These are phyloP conservation scores for Monilinia vaccinii-corymbosi DNA, from an alignment of 2,329 filamentous ascomycete genomes.

Conservation along the genomic window DNA sequence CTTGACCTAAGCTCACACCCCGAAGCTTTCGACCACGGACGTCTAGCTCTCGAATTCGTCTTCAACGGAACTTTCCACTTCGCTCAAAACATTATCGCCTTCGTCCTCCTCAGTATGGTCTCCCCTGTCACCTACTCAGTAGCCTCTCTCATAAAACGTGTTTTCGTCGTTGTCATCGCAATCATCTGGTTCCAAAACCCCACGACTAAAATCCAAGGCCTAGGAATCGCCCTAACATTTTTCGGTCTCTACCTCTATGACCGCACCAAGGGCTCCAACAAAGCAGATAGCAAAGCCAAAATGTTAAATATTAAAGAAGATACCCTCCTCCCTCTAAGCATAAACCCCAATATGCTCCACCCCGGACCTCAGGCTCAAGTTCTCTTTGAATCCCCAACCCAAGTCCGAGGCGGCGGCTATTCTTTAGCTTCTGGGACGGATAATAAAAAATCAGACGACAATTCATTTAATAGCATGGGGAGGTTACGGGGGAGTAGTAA, in stretches of 20 bases:
- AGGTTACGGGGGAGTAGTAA: conserved; percentile 37
- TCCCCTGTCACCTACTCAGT: conserved; percentile 97
- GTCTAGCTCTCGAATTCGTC: conserved; percentile 72
- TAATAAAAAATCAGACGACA: conserved; percentile 34
- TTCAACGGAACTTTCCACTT: conserved; percentile 98
- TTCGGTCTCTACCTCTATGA: conserved; percentile 93
- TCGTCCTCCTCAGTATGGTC: conserved; percentile 83
- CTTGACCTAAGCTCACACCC: conserved; percentile 51
- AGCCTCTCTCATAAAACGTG: conserved; percentile 89
- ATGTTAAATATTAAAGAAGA: conserved; percentile 43
- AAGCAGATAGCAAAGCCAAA: conserved; percentile 74
- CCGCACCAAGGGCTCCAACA: conserved; percentile 78
- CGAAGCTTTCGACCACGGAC: conserved; percentile 65
- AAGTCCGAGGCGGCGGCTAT: conserved; percentile 19
- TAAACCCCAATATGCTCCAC: conserved; percentile 5
- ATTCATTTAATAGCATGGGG: conserved; percentile 46
- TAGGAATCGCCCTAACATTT: conserved; percentile 84
- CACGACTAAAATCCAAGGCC: conserved; percentile 72
- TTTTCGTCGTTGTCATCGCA: conserved; percentile 91
- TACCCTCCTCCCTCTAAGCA: conserved; percentile 22
- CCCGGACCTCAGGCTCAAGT: conserved; percentile 6
- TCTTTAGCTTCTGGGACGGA: conserved; percentile 32
- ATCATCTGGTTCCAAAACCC: conserved; percentile 94
- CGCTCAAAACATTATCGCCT: conserved; percentile 90
- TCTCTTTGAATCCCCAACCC: not conserved